Evolutionary conservation across 805 yeast species (phyloP), one percentile per base, ranked within the genome.

Genomic region (Candida endomychidarum): DNA sequence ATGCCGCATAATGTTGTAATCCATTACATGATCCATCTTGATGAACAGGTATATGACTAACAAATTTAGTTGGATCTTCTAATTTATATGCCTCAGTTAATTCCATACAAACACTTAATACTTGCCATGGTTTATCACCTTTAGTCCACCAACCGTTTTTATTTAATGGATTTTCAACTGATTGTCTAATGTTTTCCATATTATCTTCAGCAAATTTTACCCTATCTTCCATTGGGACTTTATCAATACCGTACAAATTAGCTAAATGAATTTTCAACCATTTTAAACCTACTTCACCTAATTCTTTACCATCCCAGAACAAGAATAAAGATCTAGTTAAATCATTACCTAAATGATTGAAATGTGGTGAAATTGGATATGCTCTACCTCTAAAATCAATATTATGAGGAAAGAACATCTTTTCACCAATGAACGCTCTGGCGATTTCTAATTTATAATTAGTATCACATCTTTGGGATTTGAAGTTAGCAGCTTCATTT

Each of bases 381-480:
- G 91, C 88, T 60, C 95, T 76, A 6, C 95, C 95, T 63, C 95
- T 75, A 54, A 85, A 85, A 60, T 85, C 95, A 41, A 85, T 64
- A 47, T 83, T 83, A 56, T 86, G 91, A 7, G 95, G 93, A 67
- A 85, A 85, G 55, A 75, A 84, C 51, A 85, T 75, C 48, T 63
- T 65, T 58, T 85, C 93, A 17, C 95, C 95, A 42, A 75, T 84
- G 63, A 61, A 83, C 0, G 96, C 96, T 48, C 98, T 75, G 0
- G 99, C 98, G 56, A 93, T 88, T 61, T 93, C 99, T 38, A 93
- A 65, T 59, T 88, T 93, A 61, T 93, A 93, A 59, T 93, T 91
- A 47, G 86, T 74, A 61, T 90, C 97, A 67, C 99, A 93, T 60
- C 99, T 78, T 58, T 83, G 85, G 0, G 98, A 90, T 60, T 93